phyloP scores from a whole-genome alignment of 2,329 filamentous ascomycete genomes.

The Colletotrichum cuscutae region DNA sequence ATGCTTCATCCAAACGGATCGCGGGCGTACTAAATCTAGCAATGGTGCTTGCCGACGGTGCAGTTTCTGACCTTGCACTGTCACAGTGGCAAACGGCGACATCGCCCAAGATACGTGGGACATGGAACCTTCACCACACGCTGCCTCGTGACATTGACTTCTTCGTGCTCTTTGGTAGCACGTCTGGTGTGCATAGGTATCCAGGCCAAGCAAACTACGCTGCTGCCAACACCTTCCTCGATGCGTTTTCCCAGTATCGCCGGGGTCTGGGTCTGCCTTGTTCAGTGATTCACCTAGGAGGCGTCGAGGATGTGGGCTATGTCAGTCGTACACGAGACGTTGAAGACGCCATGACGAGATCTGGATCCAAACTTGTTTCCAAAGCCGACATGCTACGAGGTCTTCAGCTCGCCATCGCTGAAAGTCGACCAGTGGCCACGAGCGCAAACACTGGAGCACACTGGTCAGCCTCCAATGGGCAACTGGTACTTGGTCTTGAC shows the following conservation, averaged over 20 bases:
- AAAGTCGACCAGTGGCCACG: background rate
- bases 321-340: constrained; percentile 47
- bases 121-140: constrained; percentile 53
- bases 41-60: constrained; percentile 25
- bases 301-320: constrained; percentile 49
- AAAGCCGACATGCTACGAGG: background rate
- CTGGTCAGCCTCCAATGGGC: background rate
- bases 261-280: constrained; percentile 47
- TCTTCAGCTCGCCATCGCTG: constrained; percentile 4
- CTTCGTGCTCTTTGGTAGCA: constrained; percentile 49
- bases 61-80: constrained; percentile 46
- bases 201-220: constrained; percentile 52
- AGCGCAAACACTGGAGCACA: no score
- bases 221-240: constrained; percentile 53
- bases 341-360: background rate
- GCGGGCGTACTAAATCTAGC: constrained; percentile 13
- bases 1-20: constrained; percentile 2
- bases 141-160: constrained; percentile 44
- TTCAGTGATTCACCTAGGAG: constrained; percentile 51
- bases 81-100: constrained; percentile 48
- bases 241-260: constrained; percentile 51
- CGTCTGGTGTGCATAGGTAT: constrained; percentile 46
- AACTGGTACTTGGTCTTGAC: background rate
- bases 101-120: constrained; percentile 52
- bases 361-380: constrained; percentile 4